Base-by-base conservation (phyloP, 495 filamentous ascomycete genomes). In the Gamarada debralockiae region DNA sequence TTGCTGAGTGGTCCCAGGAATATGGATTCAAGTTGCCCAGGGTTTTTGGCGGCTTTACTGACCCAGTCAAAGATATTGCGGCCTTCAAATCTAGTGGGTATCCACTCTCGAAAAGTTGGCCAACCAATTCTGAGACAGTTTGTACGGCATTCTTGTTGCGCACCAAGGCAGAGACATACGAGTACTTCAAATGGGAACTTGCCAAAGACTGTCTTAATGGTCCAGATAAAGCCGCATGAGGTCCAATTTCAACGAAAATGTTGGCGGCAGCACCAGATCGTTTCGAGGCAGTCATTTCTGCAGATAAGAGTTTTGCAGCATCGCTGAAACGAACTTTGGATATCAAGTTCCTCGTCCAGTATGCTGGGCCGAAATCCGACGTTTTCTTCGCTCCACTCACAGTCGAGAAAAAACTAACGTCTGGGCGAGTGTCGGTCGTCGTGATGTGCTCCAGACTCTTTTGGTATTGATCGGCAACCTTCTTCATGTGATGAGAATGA, bases 191-290 rank as follows among this genome's bases (percentile, higher is more conserved):
- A 34, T 15, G 58, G 6, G 23, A 20, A 55, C 3, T 44, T 48
- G n/a, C 17, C 68, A 71, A 44, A 3, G 33, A 79, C 48, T 85
- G 74, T 55, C 73, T 76, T 29, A 85, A 62, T 1, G 84, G 82
- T 0, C 78, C 79, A 49, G 79, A 70, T 0, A 90, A 69, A 0
- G 83, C 80, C 4, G 73, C 66, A 53, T 87, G 84, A 21, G 86
- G 83, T 0, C 86, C 85, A 14, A 87, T 67, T 55, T 88, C 84
- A 21, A 88, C 42, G 4, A 86, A 57, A 0, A 75, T 57, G 43
- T 63, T 34, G 3, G 34, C 22, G 1, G 63, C 29, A 29, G 10
- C n/a, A n/a, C n/a, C n/a, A n/a, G n/a, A n/a, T n/a, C n/a, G n/a
- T n/a, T n/a, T n/a, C n/a, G n/a, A n/a, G n/a, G n/a, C n/a, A n/a